Percentiles rank a stretch among this genome's conserved stretches.
phyloP scores from a whole-genome alignment of 176 grass and related monocot genomes.

The Raddia distichophylla region DNA sequence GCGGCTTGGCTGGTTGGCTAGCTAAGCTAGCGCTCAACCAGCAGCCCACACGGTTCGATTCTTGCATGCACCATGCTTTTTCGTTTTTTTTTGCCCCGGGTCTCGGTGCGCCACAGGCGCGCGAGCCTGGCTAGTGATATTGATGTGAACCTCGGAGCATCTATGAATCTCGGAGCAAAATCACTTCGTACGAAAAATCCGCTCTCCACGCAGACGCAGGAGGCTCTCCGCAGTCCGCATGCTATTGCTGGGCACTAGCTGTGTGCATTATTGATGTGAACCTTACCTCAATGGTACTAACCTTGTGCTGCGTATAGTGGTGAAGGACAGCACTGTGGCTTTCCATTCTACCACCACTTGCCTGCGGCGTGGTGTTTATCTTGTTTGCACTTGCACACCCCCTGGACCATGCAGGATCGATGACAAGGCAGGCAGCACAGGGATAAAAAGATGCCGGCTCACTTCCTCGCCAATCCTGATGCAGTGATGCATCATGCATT shows the following conservation, averaged over 20 bases:
- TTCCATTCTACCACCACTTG: neutral
- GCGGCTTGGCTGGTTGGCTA: no score
- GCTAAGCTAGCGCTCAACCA: no score
- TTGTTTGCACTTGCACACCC: neutral
- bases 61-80: no score
- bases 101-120: no score
- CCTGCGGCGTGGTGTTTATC: neutral
- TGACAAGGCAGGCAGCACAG: neutral
- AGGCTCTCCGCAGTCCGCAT: neutral
- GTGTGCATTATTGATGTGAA: neutral
- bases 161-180: no score
- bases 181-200: no score
- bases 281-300: neutral
- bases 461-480: neutral
- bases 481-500: no score
- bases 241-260: neutral
- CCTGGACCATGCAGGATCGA: neutral
- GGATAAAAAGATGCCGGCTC: neutral
- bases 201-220: neutral
- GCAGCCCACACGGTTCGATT: no score
- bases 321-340: constrained; percentile 6
- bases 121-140: no score
- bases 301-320: neutral
- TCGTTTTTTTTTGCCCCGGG: no score
- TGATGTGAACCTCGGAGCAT: no score